phyloP scores from a whole-genome alignment of 495 filamentous ascomycete species.

The Lasiosphaeria miniovina region DNA sequence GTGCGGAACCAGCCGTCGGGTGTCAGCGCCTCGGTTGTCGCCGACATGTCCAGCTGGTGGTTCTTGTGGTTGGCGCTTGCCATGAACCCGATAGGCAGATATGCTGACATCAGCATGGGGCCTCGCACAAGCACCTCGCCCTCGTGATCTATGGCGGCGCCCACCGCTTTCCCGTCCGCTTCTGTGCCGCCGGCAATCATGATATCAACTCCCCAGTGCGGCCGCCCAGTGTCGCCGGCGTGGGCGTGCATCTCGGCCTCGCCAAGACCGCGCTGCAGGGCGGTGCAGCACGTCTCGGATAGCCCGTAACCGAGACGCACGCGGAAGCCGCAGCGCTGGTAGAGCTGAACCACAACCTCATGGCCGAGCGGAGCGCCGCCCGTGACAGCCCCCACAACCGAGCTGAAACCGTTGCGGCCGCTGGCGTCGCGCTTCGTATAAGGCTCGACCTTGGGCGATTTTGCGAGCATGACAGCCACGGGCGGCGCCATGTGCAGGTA shows the following conservation, averaged over 20 bases:
- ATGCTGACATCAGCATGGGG: constrained; percentile 59
- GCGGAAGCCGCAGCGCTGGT: constrained; percentile 62
- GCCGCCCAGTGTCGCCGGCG: constrained; percentile 56
- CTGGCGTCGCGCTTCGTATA: constrained; percentile 54
- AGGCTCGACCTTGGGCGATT: constrained; percentile 58
- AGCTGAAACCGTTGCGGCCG: constrained; percentile 21
- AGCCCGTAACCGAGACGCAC: constrained; percentile 70
- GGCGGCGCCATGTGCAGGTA: constrained; percentile 68
- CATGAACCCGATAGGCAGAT: constrained; percentile 31
- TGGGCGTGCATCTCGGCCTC: constrained; percentile 57
- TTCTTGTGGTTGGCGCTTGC: not conserved
- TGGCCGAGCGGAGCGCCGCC: constrained; percentile 65
- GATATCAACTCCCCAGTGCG: constrained; percentile 52
- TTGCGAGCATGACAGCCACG: constrained; percentile 64
- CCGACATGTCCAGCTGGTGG: constrained; percentile 32
- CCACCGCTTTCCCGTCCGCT: constrained; percentile 36
- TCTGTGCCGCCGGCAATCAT: constrained; percentile 47
- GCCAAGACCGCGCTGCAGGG: constrained; percentile 52
- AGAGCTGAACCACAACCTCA: constrained; percentile 60
- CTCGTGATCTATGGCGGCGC: constrained; percentile 45
- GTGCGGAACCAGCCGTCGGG: constrained; percentile 61
- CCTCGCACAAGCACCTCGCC: constrained; percentile 62
- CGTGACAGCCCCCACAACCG: constrained; percentile 26
- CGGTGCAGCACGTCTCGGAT: constrained; percentile 65
- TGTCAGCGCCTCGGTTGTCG: constrained; percentile 60